A percentile compares a stretch with the other conserved stretches of the same genome.
Conservation (phyloP, 1,284 basidiomycete genomes). For the Pseudozyma pruni region DNA sequence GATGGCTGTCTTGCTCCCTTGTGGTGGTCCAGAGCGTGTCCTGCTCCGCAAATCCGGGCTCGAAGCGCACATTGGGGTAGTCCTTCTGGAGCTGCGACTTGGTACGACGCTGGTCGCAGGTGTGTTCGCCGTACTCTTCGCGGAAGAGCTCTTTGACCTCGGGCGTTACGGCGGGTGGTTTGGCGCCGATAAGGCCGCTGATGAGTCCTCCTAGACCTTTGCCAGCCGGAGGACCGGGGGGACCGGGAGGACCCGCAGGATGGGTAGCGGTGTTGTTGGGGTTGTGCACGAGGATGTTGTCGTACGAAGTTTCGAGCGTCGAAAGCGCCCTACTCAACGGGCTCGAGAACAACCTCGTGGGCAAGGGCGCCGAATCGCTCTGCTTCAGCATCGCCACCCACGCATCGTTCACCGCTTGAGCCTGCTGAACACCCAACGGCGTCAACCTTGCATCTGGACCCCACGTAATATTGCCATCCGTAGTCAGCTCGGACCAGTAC, state of each 20-base stretch:
- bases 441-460: conserved; percentile 49
- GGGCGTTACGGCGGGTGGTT: background rate
- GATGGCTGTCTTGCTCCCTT: conserved; percentile 20
- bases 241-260: background rate
- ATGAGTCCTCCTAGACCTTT: too few species aligned
- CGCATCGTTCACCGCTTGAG: conserved; percentile 38
- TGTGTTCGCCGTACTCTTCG: conserved; percentile 51
- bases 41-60: conserved; percentile 19
- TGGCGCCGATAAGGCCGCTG: too few species aligned
- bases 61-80: conserved; percentile 41
- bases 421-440: conserved; percentile 44
- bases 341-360: conserved; percentile 29
- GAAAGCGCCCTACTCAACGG: conserved; percentile 38
- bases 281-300: conserved; percentile 31
- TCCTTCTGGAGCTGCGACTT: conserved; percentile 18
- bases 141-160: conserved; percentile 39
- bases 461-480: conserved; percentile 44
- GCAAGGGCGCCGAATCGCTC: conserved; percentile 30
- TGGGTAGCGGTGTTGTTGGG: conserved; percentile 5
- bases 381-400: conserved; percentile 35
- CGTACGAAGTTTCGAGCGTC: conserved; percentile 45
- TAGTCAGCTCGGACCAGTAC: conserved; percentile 39
- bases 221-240: too few species aligned
- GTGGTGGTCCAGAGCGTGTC: conserved; percentile 35
- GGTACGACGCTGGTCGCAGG: conserved; percentile 44